Conservation (phyloP, 345 rosid genomes). For the Viola odorata region DNA sequence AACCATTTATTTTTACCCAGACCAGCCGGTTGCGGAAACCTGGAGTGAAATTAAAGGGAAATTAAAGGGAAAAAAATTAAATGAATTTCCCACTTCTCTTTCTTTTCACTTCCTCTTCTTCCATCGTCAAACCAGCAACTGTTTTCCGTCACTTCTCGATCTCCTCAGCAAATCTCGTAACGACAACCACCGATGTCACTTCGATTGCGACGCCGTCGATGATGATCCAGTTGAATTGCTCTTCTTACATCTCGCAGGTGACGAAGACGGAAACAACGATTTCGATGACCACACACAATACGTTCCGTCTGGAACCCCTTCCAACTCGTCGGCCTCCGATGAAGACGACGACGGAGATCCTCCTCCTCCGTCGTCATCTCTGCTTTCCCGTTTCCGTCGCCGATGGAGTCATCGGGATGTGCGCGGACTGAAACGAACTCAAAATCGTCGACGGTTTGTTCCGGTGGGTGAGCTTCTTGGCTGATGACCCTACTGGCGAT, state of each 20-base stretch:
- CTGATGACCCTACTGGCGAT: conserved; percentile 39
- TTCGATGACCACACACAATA: conserved; percentile 69
- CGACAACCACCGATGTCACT: conserved; percentile 36
- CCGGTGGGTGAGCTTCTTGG: conserved; percentile 9
- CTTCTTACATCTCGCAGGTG: conserved; percentile 52
- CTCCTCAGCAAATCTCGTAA: conserved; percentile 56
- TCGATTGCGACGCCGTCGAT: conserved; percentile 20
- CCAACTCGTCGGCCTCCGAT: conserved; percentile 64
- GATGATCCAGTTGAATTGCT: conserved; percentile 64
- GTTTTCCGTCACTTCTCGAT: conserved; percentile 73
- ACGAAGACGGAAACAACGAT: conserved; percentile 21
- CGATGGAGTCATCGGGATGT: conserved; percentile 14
- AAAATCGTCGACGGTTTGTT: conserved; percentile 44
- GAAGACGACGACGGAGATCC: conserved; percentile 44
- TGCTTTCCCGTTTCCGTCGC: conserved; percentile 4
- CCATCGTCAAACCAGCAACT: conserved; percentile 39
- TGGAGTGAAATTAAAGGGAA: no score
- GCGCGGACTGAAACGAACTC: conserved; percentile 37
- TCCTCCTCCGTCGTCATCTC: conserved; percentile 20
- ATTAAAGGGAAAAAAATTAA: no score
- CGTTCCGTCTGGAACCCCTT: conserved; percentile 37
- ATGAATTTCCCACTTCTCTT: no score
- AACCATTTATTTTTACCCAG: no score
- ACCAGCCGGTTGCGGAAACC: no score
- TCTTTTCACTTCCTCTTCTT: no score